Percentiles rank a stretch among this genome's conserved stretches.
These are phyloP conservation scores for Clavariopsis aquatica DNA, from an alignment of 495 filamentous ascomycete genomes.

Conservation along the genomic window DNA sequence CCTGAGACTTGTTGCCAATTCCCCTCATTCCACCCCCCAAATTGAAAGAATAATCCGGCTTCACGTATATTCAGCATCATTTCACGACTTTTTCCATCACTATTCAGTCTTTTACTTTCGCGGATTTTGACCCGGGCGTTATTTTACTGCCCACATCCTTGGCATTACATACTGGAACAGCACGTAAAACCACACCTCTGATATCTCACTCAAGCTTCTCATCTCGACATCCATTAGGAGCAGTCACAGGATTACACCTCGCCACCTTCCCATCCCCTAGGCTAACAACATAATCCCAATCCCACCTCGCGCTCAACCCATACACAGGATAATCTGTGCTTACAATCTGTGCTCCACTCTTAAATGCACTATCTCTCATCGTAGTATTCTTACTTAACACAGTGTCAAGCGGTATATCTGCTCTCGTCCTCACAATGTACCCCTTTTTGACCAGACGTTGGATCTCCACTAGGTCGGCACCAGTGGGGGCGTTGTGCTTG, in stretches of 20 bases:
- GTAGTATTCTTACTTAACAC: slow-evolving; percentile 28
- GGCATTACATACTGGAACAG: too few species aligned
- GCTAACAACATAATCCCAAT: slow-evolving; percentile 21
- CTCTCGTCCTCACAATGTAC: slow-evolving; percentile 43
- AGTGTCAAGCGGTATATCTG: slow-evolving; percentile 39
- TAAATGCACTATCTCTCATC: slow-evolving; percentile 17
- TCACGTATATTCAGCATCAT: too few species aligned
- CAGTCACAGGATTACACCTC: slow-evolving; percentile 23
- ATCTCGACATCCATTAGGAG: slow-evolving; percentile 5
- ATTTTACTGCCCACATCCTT: too few species aligned
- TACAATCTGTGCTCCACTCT: slow-evolving; percentile 27
- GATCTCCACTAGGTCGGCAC: slow-evolving; percentile 35
- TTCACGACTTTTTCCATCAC: too few species aligned
- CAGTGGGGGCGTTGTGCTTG: slow-evolving; percentile 40
- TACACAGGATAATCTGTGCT: slow-evolving; percentile 26
- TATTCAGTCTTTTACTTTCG: too few species aligned
- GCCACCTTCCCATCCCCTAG: slow-evolving; percentile 18
- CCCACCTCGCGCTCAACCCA: slow-evolving; percentile 18
- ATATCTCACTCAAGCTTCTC: slow-evolving; percentile 6
- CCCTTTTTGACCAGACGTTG: slow-evolving; percentile 39
- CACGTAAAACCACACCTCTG: too few species aligned
- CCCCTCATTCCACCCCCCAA: too few species aligned
- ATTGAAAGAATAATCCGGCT: too few species aligned
- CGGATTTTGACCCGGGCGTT: too few species aligned
- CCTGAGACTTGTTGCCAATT: too few species aligned